Evolutionary conservation across 768 basidiomycete species (phyloP), one percentile per base, ranked within the genome.

Genomic region (Tricholoma bakamatsutake): DNA sequence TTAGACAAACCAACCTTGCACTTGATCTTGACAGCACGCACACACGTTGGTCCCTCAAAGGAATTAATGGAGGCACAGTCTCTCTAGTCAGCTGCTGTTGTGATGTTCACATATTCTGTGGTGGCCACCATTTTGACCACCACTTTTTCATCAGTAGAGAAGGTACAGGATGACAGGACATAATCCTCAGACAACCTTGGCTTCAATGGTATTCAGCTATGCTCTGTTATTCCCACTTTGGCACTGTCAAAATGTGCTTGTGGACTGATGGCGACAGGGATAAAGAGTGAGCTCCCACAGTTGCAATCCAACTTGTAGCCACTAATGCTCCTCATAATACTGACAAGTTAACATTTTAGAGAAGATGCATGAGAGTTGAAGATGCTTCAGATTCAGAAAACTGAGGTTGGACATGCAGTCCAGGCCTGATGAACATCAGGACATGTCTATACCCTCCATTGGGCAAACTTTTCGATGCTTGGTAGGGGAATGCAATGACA

Each of bases 11-110:
- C 21, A 24, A 24, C 21, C 21, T 24, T 24, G 21, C 21, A 24
- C 21, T 24, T 24, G 21, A 24, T 24, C 21, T 24, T 24, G 21
- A 24, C 21, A 3, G 21, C 3, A 3, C 21, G 3, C 21, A 33
- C 33, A 33, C 33, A 5, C 12, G 33, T 34, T 43, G 69, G 69
- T 62, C 67, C 0, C 56, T 70, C 0, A 60, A 60, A 35, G 69
- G 68, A 0, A 62, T 70, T 2, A 57, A 65, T n/a, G 59, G 66
- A 1, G 28, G 48, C 5, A 42, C 63, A 4, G 59, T 61, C 0
- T 54, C 53, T 0, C 52, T 70, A 0, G 33, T 55, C 4, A 66
- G 67, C 2, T 63, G 62, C 24, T 50, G 52, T 13, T 27, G 53
- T 0, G 59, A 69, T 21, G 61, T 56, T 0, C 55, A 24, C 2